Conservation (phyloP, 2,329 filamentous ascomycete genomes). For the Penicillium sp. region DNA sequence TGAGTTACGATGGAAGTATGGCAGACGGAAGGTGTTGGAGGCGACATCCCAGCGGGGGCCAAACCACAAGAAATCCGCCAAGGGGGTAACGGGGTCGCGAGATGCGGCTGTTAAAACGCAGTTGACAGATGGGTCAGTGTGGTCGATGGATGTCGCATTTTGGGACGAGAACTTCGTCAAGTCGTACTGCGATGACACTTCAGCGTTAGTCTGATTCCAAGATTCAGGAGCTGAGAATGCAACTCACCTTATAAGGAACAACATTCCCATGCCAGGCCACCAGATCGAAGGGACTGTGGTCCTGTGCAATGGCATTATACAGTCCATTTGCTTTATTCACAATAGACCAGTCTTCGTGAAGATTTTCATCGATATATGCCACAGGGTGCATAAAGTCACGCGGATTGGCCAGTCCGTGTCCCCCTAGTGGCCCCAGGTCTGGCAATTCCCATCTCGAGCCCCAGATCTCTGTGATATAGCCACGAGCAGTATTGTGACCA, state of each 20-base stretch:
- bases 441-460: constrained; percentile 34
- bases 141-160: background rate
- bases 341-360: constrained; percentile 54
- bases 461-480: background rate
- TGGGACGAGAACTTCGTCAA: background rate
- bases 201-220: background rate
- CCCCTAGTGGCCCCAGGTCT: constrained; percentile 64
- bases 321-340: constrained; percentile 61
- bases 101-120: constrained; percentile 54
- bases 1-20: constrained; percentile 71
- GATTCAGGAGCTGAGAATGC: constrained; percentile 44
- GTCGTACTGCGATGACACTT: background rate
- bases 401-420: constrained; percentile 64
- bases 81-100: constrained; percentile 59
- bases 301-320: constrained; percentile 58
- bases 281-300: constrained; percentile 66
- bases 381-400: constrained; percentile 64
- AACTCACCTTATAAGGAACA: constrained; percentile 53
- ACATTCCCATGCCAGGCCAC: constrained; percentile 69
- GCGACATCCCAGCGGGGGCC: constrained; percentile 70
- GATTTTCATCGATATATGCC: constrained; percentile 56
- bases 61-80: constrained; percentile 72
- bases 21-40: constrained; percentile 69
- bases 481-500: background rate
- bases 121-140: constrained; percentile 37